phyloP scores from a whole-genome alignment of 2,329 filamentous ascomycete genomes.

The Epichloe festucae region DNA sequence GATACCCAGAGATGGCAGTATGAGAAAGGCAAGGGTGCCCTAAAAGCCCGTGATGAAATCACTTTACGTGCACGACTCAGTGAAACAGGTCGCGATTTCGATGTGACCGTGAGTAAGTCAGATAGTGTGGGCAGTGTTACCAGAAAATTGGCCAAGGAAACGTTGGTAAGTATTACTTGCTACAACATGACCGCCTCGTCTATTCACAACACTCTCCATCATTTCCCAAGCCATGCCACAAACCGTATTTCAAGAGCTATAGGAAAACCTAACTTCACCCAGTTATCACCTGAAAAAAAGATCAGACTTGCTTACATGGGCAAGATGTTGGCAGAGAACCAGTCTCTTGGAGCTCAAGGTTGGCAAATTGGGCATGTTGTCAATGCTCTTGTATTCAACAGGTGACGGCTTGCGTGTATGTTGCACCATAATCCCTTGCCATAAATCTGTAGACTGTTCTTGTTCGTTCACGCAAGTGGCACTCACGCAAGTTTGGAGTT shows the following conservation, averaged over 20 bases:
- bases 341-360: slow-evolving; percentile 53
- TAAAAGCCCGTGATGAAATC: slow-evolving; percentile 40
- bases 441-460: too few species aligned
- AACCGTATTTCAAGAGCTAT: too few species aligned
- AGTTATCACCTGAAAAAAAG: slow-evolving; percentile 46
- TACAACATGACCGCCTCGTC: neutral
- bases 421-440: too few species aligned
- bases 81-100: slow-evolving; percentile 52
- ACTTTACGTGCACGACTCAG: slow-evolving; percentile 51
- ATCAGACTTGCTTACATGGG: slow-evolving; percentile 72
- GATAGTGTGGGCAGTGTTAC: slow-evolving; percentile 55
- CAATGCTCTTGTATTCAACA: slow-evolving; percentile 58
- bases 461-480: too few species aligned
- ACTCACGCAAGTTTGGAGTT: too few species aligned
- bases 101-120: slow-evolving; percentile 40
- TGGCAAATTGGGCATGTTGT: slow-evolving; percentile 66
- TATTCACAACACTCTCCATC: neutral
- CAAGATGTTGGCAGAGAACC: slow-evolving; percentile 58
- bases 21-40: slow-evolving; percentile 47
- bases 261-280: neutral
- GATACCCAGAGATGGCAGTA: slow-evolving; percentile 31
- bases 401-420: slow-evolving; percentile 13
- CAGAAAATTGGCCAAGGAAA: slow-evolving; percentile 36
- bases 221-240: neutral
- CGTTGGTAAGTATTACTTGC: slow-evolving; percentile 6